Conservation (phyloP, 306 rosid genomes). For the Vigna nakashimae region DNA sequence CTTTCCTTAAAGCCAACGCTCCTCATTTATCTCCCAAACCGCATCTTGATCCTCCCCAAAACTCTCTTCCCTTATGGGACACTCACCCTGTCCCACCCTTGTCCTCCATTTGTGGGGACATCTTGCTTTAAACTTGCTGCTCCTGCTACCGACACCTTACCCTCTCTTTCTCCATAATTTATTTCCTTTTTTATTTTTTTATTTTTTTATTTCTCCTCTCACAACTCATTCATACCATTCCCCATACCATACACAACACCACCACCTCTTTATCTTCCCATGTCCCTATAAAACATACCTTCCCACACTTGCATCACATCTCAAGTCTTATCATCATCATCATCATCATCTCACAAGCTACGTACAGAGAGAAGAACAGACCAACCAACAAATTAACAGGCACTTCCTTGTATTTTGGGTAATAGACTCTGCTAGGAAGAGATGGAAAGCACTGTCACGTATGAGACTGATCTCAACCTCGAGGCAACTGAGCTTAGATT, state of each 20-base stretch:
- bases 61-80: conserved; percentile 48
- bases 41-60: conserved; percentile 55
- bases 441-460: conserved; percentile 61
- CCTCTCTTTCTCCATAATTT: conserved; percentile 84
- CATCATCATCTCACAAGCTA: conserved; percentile 22
- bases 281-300: conserved; percentile 52
- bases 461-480: conserved; percentile 70
- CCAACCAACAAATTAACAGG: neutral
- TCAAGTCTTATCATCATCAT: conserved; percentile 27
- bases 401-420: neutral
- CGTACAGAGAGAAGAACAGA: neutral
- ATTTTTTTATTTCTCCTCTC: neutral
- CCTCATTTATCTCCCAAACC: conserved; percentile 55
- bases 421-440: neutral
- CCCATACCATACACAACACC: neutral
- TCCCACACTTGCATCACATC: conserved; percentile 33
- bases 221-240: neutral
- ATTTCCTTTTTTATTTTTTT: neutral
- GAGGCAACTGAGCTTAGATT: conserved; percentile 86
- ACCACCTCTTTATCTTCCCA: neutral
- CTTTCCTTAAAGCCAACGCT: conserved; percentile 54
- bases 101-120: conserved; percentile 70
- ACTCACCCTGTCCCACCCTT: conserved; percentile 74
- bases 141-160: conserved; percentile 77
- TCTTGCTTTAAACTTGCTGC: conserved; percentile 72